phyloP scores from a whole-genome alignment of 257 asterid genomes.

The Primulina tabacum region DNA sequence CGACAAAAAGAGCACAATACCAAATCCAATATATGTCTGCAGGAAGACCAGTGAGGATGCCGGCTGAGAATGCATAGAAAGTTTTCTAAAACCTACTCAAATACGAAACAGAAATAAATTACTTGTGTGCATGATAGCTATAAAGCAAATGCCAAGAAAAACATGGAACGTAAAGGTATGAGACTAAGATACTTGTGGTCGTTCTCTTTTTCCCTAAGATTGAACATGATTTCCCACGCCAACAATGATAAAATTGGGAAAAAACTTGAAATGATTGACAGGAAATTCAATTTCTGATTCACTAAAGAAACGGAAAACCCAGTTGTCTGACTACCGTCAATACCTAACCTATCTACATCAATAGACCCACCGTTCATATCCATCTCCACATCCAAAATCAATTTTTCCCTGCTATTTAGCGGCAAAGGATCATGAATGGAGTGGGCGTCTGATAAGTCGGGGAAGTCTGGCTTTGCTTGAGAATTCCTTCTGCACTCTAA shows the following conservation, averaged over 20 bases:
- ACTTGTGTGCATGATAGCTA: conserved; percentile 4
- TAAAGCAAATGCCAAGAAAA: conserved; percentile 5
- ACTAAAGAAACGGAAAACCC: conserved; percentile 38
- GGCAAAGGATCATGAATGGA: conserved; percentile 40
- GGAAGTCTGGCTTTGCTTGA: conserved; percentile 35
- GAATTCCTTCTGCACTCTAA: conserved; percentile 44
- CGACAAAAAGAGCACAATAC: conserved; percentile 38
- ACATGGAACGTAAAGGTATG: conserved; percentile 16
- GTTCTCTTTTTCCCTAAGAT: conserved; percentile 63
- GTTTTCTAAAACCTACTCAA: conserved; percentile 62
- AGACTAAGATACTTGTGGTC: conserved; percentile 56
- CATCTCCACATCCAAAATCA: conserved; percentile 78
- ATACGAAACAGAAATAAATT: conserved; percentile 25
- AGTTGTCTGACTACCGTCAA: conserved; percentile 40
- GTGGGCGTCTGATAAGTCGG: conserved; percentile 34
- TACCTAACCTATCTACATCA: conserved; percentile 49
- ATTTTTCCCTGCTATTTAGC: conserved; percentile 41
- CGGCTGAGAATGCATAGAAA: conserved; percentile 58
- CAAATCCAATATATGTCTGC: conserved; percentile 54
- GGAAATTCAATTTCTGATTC: conserved; percentile 57
- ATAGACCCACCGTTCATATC: conserved; percentile 59
- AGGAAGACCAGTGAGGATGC: conserved; percentile 79
- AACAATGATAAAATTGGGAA: conserved; percentile 64
- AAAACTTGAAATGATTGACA: no score
- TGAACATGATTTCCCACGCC: conserved; percentile 75